Conservation (phyloP, 257 asterid genomes). For the Jacaranda copaia region DNA sequence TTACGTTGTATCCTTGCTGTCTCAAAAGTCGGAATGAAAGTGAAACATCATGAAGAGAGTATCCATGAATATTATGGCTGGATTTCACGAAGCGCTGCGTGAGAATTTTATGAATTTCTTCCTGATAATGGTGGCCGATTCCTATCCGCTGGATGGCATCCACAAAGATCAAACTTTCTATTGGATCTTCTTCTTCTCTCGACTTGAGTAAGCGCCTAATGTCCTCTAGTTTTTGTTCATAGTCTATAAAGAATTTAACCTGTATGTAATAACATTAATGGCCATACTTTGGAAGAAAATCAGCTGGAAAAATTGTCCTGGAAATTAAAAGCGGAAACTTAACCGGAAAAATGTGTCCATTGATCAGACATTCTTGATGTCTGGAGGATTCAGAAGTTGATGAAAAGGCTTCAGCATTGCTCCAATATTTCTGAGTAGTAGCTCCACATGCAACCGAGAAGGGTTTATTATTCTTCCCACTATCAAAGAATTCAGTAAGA, state of each 20-base stretch:
- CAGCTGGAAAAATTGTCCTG: not conserved
- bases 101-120: conserved; percentile 32
- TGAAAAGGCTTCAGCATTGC: not conserved
- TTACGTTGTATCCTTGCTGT: conserved; percentile 32
- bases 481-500: not conserved
- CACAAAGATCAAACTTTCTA: conserved; percentile 32
- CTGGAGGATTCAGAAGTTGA: not conserved
- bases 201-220: conserved; percentile 8
- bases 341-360: not conserved
- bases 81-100: not conserved
- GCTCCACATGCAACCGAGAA: not conserved
- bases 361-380: not conserved
- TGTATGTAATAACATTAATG: not conserved
- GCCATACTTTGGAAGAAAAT: no score
- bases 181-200: conserved; percentile 13
- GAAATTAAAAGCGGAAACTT: not conserved
- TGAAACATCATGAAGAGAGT: conserved; percentile 26
- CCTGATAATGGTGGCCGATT: conserved; percentile 28
- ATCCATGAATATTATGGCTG: not conserved
- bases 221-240: conserved; percentile 24
- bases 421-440: not conserved
- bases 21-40: conserved; percentile 39
- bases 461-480: not conserved
- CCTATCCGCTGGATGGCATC: conserved; percentile 44
- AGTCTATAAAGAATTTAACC: not conserved